phyloP scores from a whole-genome alignment of 176 grass and related monocot species.

The Chrysopogon serrulatus region DNA sequence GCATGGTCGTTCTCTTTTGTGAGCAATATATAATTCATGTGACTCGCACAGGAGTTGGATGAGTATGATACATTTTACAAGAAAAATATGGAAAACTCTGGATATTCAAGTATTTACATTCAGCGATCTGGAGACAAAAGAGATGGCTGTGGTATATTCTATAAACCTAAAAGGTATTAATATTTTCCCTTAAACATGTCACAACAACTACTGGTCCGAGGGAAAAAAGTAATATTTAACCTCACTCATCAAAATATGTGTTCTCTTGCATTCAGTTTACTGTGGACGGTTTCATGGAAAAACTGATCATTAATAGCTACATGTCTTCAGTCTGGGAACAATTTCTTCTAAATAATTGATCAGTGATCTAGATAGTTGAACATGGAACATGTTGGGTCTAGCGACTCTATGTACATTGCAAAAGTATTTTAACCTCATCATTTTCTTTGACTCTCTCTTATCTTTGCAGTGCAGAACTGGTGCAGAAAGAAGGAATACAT shows the following conservation, averaged over 20 bases:
- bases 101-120: slow-evolving; percentile 89
- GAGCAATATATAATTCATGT: slow-evolving; percentile 21
- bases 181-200: background rate
- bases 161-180: slow-evolving; percentile 63
- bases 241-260: background rate
- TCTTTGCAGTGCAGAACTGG: slow-evolving; percentile 65
- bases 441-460: background rate
- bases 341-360: background rate
- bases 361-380: background rate
- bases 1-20: background rate
- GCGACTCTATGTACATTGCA: background rate
- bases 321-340: background rate
- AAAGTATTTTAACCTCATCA: background rate
- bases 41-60: slow-evolving; percentile 73
- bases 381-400: background rate
- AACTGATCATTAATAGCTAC: background rate
- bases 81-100: slow-evolving; percentile 83
- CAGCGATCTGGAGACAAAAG: slow-evolving; percentile 79
- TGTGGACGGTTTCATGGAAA: background rate
- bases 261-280: background rate
- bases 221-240: background rate
- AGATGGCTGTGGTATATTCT: slow-evolving; percentile 96
- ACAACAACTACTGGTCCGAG: background rate
- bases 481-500: slow-evolving; percentile 84
- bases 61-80: slow-evolving; percentile 86